Conservation (phyloP, 1,284 basidiomycete species). For the Xanthoconium separans region DNA sequence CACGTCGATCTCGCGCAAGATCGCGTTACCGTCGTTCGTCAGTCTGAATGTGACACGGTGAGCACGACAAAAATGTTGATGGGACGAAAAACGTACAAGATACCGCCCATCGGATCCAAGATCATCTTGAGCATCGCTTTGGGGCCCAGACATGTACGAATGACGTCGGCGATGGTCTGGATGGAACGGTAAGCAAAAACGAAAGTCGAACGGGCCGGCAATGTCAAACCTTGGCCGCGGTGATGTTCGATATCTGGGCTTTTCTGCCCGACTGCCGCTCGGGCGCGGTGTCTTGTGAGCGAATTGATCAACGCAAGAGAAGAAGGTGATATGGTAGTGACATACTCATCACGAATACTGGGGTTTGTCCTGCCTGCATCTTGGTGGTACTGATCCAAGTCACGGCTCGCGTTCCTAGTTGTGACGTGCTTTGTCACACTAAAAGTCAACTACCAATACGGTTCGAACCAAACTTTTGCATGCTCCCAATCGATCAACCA, state of each 20-base stretch:
- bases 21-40: conserved; percentile 98
- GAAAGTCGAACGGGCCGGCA: too few relatives aligned
- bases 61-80: background rate
- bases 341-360: too few relatives aligned
- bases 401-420: too few relatives aligned
- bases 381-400: too few relatives aligned
- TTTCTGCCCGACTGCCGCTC: conserved; percentile 57
- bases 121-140: conserved; percentile 99
- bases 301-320: too few relatives aligned
- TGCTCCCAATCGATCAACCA: too few relatives aligned
- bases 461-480: too few relatives aligned
- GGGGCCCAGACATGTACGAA: conserved; percentile 91
- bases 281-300: too few relatives aligned
- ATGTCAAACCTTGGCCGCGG: conserved; percentile 83
- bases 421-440: too few relatives aligned
- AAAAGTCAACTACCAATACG: too few relatives aligned
- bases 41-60: conserved; percentile 48
- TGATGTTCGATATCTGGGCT: conserved; percentile 97
- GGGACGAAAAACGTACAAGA: conserved; percentile 60
- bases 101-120: conserved; percentile 96
- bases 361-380: too few relatives aligned
- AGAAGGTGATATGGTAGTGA: too few relatives aligned
- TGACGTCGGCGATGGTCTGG: conserved; percentile 98
- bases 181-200: background rate
- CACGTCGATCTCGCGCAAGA: conserved; percentile 96